Evolutionary conservation across 2,329 filamentous ascomycete species (phyloP), one percentile per base, ranked within the genome.

Genomic region (Trichoderma atroviride): DNA sequence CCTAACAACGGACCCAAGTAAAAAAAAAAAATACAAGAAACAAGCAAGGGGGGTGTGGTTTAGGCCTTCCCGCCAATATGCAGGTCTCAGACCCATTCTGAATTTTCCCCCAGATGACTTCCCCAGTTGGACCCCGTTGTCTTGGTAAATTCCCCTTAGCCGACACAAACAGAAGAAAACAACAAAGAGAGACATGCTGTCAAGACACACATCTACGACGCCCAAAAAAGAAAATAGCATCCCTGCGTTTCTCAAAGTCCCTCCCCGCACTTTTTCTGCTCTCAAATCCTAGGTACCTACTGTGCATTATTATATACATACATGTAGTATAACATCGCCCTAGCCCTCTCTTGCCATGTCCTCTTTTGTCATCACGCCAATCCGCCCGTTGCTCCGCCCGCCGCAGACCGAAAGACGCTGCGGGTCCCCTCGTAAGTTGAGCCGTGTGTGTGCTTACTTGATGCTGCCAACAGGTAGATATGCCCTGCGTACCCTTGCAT

Each of bases 391-490:
- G 40, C 40, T 43, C 40, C 40, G 40, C 40, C 19, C 40, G 40
- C 40, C 40, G 16, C 40, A 43, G 40, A 43, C 40, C 40, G 40
- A 43, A 43, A 43, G 19, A n/a, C 19, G 40, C 16, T 2, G 16
- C 40, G 40, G 40, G 40, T 4, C 40, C 40, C 40, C n/a, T n/a
- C 16, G 16, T 43, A 43, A 19, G 40, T 43, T n/a, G 7, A 43
- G 40, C 19, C 19, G 40, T 43, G 40, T 27, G 22, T 60, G 57
- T 60, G 57, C 57, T 60, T 60, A 60, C 57, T 29, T 43, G 40
- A 43, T n/a, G 19, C 16, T 43, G 40, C 40, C 40, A 43, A 43
- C 40, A 43, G 40, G 40, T 43, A n/a, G 4, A 13, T 11, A 35
- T 35, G 22, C 57, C 47, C 57, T 40, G 57, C 57, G 33, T 13